These are phyloP conservation scores for Mortierella antarctica DNA, from an alignment of 192 early-diverging fungal genomes.

Conservation along the genomic window DNA sequence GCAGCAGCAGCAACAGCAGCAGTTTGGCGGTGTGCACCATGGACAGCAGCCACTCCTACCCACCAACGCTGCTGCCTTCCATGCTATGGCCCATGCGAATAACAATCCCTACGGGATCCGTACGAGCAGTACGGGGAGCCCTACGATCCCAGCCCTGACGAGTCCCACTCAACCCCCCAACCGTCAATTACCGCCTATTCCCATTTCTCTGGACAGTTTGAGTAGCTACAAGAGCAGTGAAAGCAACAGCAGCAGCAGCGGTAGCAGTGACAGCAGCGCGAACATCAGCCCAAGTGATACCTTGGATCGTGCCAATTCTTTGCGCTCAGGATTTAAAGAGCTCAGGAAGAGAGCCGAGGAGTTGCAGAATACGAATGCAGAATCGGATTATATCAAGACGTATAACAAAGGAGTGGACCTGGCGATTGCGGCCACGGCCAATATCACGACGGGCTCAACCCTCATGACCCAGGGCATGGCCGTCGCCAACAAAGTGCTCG, in stretches of 20 bases:
- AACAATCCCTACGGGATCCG: slow-evolving; percentile 19
- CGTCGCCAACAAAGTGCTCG: slow-evolving; percentile 11
- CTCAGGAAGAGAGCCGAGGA: slow-evolving; percentile 9
- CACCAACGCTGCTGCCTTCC: slow-evolving; percentile 21
- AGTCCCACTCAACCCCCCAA: slow-evolving; percentile 36
- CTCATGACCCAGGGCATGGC: slow-evolving; percentile 11
- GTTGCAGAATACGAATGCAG: not conserved
- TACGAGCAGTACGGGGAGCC: slow-evolving; percentile 1
- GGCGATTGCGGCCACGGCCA: slow-evolving; percentile 6
- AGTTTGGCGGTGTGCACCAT: not conserved
- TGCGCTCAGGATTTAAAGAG: slow-evolving; percentile 19
- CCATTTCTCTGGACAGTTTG: not conserved
- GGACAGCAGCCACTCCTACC: not conserved
- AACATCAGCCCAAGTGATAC: not conserved
- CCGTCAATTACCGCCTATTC: slow-evolving; percentile 39
- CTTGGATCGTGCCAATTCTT: slow-evolving; percentile 5
- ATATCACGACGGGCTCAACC: not conserved
- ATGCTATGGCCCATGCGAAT: slow-evolving; percentile 21
- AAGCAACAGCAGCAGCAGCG: not conserved
- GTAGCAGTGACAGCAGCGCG: not conserved
- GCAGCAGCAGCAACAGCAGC: slow-evolving; percentile 20
- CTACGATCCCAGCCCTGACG: not conserved
- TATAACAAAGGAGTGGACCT: slow-evolving; percentile 19
- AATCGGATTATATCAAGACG: slow-evolving; percentile 1
- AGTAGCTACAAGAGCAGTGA: not conserved